Base-by-base conservation (phyloP, 306 rosid genomes). In the Glycine tomentella region DNA sequence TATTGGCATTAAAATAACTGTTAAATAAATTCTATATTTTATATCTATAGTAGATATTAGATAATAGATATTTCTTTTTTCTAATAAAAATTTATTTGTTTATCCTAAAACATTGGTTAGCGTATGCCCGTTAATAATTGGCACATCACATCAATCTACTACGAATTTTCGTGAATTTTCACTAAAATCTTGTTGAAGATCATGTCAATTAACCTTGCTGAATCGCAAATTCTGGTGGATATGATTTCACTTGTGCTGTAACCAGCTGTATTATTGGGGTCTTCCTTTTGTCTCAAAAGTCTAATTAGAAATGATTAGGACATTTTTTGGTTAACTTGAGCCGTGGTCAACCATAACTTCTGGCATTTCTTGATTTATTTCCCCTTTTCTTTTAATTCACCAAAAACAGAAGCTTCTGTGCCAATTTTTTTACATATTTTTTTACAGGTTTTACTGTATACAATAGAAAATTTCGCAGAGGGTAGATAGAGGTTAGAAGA, bases 261-360 rank as follows among this genome's bases (percentile, higher is more conserved):
- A 95, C 90, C 97, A 95, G 99, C 99, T 95, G 99, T 89, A 76
- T 86, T 79, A 80, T 90, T 94, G 88, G 94, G 90, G 91, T 82
- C 82, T 79, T 80, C 56, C 74, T 66, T 76, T 76, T 49, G 33
- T 58, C 73, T 64, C 53, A 79, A 88, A 91, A 86, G 90, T 89
- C 89, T 86, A 86, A 90, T 88, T 86, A 64, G 79, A 88, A 81
- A 92, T 91, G 85, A 91, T 93, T 88, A 83, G 51, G 88, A 86
- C 84, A 74, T 80, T 77, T 82, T 80, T 77, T 82, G 65, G 75
- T 79, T 82, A 85, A 80, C 73, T 88, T 65, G 65, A 45, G 49
- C 66, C 72, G 65, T 79, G 88, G 88, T 92, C 92, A 87, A 82
- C 92, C 88, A 87, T 79, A 44, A 89, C 84, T 87, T 91, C 84